These are phyloP conservation scores for Trypanosoma rangeli DNA, from an alignment of 208 protist species.

Conservation along the genomic window DNA sequence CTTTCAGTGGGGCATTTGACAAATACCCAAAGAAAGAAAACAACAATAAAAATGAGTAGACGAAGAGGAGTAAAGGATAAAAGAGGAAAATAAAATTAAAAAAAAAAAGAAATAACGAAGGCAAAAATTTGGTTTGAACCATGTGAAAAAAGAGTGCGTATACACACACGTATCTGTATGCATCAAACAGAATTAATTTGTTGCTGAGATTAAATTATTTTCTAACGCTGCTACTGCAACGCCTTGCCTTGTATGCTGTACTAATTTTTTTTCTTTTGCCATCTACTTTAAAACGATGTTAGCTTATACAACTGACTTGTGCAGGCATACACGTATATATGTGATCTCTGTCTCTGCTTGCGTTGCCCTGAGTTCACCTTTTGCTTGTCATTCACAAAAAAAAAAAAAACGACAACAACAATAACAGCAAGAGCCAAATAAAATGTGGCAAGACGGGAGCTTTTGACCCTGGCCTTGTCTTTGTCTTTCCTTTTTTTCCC, in stretches of 20 bases:
- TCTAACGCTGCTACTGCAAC: not conserved
- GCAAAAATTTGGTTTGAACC: not conserved
- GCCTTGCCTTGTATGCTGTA: not conserved
- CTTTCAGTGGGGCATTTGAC: not conserved
- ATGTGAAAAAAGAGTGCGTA: not conserved
- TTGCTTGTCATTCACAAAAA: not conserved
- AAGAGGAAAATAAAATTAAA: not conserved
- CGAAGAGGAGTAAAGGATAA: not conserved
- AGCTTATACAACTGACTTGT: not conserved
- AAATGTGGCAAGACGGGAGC: not conserved
- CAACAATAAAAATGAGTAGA: not conserved
- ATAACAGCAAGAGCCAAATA: not conserved
- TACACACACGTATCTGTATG: not conserved
- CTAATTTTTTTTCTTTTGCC: not conserved
- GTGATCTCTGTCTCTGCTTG: not conserved
- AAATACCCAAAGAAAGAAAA: conserved; percentile 6
- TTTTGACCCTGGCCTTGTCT: not conserved
- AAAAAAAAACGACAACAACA: too few relatives aligned
- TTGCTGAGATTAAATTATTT: not conserved
- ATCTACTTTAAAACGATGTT: not conserved
- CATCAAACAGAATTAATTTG: not conserved
- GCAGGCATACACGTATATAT: not conserved
- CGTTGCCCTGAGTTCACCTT: not conserved
- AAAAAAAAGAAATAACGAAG: not conserved
- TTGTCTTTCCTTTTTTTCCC: not conserved